phyloP scores from a whole-genome alignment of 352 stramenopile species.

The Phytophthora fragariae region DNA sequence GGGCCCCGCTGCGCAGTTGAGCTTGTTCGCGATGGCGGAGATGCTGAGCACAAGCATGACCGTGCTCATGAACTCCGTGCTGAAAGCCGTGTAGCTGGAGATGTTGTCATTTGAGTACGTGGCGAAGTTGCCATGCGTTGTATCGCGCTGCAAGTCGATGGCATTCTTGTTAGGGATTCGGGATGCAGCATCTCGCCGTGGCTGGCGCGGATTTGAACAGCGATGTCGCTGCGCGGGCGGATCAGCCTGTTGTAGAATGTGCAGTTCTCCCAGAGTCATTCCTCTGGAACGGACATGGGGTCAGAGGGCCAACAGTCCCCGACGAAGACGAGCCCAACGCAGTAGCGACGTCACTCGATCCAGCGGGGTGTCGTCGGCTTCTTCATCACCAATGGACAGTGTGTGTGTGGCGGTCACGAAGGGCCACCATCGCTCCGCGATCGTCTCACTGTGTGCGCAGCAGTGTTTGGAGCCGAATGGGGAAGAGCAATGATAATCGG shows the following conservation, averaged over 20 bases:
- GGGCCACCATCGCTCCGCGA: constrained; percentile 17
- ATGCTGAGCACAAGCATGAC: no score
- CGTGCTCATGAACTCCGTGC: no score
- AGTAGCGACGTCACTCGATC: constrained; percentile 36
- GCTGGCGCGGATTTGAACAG: constrained; percentile 62
- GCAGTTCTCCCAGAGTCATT: constrained; percentile 56
- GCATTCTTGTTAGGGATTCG: constrained; percentile 42
- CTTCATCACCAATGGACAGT: constrained; percentile 60
- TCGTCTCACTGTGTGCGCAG: constrained; percentile 44
- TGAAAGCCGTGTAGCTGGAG: no score
- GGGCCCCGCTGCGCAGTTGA: no score
- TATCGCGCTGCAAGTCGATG: constrained; percentile 59
- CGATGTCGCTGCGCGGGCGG: constrained; percentile 39
- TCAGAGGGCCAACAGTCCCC: constrained; percentile 2
- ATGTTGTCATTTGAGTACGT: no score
- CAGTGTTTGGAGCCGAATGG: constrained; percentile 61
- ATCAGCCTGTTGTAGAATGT: constrained; percentile 60
- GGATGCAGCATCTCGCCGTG: constrained; percentile 66
- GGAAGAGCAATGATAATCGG: constrained; percentile 63
- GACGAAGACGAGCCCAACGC: constrained; percentile 12
- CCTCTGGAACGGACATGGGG: constrained; percentile 29
- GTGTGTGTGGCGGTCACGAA: constrained; percentile 63
- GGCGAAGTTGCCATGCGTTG: background rate
- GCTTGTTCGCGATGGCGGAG: no score
- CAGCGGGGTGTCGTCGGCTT: constrained; percentile 51